Evolutionary conservation across 1,139 yeast genomes (phyloP).

Genomic region (Debaryomycetaceae sp.): DNA sequence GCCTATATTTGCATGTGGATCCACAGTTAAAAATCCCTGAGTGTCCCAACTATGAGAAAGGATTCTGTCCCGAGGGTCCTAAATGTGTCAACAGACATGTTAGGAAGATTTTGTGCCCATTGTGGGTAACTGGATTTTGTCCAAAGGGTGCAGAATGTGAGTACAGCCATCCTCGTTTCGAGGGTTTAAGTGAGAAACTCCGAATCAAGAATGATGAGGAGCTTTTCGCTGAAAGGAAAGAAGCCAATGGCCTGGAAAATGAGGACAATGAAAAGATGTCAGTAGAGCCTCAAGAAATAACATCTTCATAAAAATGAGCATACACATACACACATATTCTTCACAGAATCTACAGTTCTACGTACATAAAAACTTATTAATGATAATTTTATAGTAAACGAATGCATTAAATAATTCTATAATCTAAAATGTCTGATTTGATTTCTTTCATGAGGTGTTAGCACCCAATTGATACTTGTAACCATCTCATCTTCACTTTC

Average conservation of each 20-base stretch:
- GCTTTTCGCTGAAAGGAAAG: conserved; percentile 3
- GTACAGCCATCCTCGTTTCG: conserved; percentile 56
- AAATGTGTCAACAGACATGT: conserved; percentile 80
- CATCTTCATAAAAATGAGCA: too few relatives aligned
- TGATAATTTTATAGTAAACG: neutral
- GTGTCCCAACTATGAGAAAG: conserved; percentile 78
- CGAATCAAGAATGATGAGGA: conserved; percentile 48
- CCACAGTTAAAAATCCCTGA: conserved; percentile 86
- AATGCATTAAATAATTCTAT: conserved; percentile 7
- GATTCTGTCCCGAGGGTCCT: conserved; percentile 94
- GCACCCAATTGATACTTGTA: conserved; percentile 70
- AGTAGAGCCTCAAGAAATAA: too few relatives aligned
- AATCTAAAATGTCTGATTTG: conserved; percentile 49
- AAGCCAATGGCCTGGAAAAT: neutral
- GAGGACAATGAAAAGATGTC: neutral
- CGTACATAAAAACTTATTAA: neutral
- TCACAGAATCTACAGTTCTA: too few relatives aligned
- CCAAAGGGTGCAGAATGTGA: conserved; percentile 70
- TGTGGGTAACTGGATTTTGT: conserved; percentile 88
- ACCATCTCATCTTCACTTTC: conserved; percentile 34
- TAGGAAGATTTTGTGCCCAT: conserved; percentile 74
- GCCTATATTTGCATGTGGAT: conserved; percentile 88
- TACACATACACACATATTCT: too few relatives aligned
- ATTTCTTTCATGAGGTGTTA: conserved; percentile 72
- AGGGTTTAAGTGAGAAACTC: conserved; percentile 41